Conservation (phyloP, 345 rosid species). For the Arabidopsis thaliana region TAIR10.1 NC_003070.9:20677001-20677500, state of each 20-base stretch:
- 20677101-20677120: background rate
- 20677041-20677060: background rate
- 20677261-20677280: background rate
- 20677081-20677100: background rate
- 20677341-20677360: too few relatives aligned
- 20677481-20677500: background rate
- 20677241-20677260: background rate
- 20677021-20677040: background rate
- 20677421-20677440: background rate
- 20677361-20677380: too few relatives aligned
- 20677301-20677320: too few relatives aligned
- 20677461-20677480: background rate
- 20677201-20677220: background rate
- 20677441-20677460: background rate
- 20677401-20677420: background rate
- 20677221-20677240: conserved; percentile 1
- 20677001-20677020: background rate
- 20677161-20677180: background rate
- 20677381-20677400: background rate
- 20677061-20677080: background rate
- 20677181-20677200: background rate
- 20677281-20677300: background rate
- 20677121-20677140: background rate
- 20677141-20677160: background rate
- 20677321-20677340: too few relatives aligned